Conservation (phyloP, 2,329 filamentous ascomycete species). For the Diaporthe aspalathi region DNA sequence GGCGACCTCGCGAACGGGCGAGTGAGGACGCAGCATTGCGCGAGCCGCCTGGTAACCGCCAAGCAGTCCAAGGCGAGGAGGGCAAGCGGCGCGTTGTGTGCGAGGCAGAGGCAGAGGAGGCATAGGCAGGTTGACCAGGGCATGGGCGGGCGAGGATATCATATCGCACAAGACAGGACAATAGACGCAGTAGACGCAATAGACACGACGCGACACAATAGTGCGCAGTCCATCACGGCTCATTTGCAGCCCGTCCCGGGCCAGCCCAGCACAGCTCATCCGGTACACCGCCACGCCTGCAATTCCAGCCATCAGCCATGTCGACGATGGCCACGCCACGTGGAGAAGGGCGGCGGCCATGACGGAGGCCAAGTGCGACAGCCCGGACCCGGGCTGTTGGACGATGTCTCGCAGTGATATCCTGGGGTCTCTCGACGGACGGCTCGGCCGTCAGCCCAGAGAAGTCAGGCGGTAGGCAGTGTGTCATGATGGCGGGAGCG, state of each 20-base stretch:
- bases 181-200: conserved; percentile 14
- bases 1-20: conserved; percentile 16
- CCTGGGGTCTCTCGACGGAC: not conserved
- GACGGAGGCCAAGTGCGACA: conserved; percentile 7
- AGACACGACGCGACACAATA: conserved; percentile 6
- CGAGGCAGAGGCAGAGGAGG: too few species aligned
- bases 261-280: not conserved
- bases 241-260: too few species aligned
- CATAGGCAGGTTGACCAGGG: not conserved
- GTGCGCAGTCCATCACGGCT: not conserved
- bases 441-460: conserved; percentile 21
- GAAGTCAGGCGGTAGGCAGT: conserved; percentile 15
- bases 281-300: conserved; percentile 26
- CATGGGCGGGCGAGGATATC: not conserved
- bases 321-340: conserved; percentile 24
- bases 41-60: not conserved
- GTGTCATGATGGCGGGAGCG: not conserved
- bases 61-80: conserved; percentile 11
- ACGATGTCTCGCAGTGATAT: not conserved
- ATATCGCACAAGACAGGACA: conserved; percentile 14
- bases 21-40: conserved; percentile 9
- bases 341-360: conserved; percentile 28
- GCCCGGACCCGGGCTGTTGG: conserved; percentile 9
- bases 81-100: conserved; percentile 3
- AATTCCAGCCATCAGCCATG: conserved; percentile 28